Evolutionary conservation across 305 asterid species (phyloP).

Genomic region (Petunia hybrid): DNA sequence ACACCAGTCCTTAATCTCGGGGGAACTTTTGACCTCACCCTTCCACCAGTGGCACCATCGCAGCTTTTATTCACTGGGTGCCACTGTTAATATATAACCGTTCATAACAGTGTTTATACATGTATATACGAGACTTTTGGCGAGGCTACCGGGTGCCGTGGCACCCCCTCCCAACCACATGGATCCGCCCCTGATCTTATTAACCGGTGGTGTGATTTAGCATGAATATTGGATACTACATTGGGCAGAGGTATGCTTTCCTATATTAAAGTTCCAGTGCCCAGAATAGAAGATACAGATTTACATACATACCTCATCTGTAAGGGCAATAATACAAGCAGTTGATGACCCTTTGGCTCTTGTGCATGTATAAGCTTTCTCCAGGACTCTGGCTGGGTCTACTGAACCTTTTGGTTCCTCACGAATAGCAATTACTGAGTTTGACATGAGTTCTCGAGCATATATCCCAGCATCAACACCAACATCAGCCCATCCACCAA

Average conservation of each 20-base stretch:
- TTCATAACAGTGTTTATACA: no score
- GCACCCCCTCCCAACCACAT: no score
- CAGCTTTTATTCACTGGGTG: no score
- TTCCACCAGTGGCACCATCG: no score
- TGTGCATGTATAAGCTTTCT: conserved; percentile 81
- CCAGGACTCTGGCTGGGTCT: conserved; percentile 91
- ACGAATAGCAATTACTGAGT: conserved; percentile 77
- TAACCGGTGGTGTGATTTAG: neutral
- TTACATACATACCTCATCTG: conserved; percentile 63
- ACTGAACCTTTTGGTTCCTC: conserved; percentile 90
- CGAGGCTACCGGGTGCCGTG: no score
- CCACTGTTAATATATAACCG: no score
- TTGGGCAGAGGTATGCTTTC: neutral
- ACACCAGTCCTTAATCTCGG: no score
- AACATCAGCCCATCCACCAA: conserved; percentile 98
- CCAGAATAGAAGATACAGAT: neutral
- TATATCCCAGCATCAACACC: conserved; percentile 89
- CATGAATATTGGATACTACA: neutral
- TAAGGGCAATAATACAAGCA: conserved; percentile 94
- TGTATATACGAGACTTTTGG: no score
- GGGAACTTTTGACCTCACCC: no score
- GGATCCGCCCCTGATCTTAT: no score
- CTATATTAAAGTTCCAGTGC: neutral
- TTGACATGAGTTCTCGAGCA: conserved; percentile 94
- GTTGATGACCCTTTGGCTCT: conserved; percentile 94